Evolutionary conservation across 2,329 filamentous ascomycete genomes (phyloP).

Genomic region (Pseudogymnoascus sp.): DNA sequence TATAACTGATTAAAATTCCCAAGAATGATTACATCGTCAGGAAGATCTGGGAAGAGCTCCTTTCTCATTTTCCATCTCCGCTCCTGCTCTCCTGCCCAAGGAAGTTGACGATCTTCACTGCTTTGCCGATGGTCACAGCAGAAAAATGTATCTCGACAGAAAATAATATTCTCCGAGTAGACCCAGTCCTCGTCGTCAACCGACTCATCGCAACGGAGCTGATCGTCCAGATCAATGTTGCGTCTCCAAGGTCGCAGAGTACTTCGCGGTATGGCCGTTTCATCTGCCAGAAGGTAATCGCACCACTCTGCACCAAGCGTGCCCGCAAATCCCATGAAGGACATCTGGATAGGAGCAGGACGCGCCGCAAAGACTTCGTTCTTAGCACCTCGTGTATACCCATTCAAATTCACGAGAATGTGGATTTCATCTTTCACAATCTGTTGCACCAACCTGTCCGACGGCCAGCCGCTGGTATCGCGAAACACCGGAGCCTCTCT

Average conservation of each 20-base stretch:
- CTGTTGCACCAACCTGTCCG: conserved; percentile 76
- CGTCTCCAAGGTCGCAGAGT: conserved; percentile 74
- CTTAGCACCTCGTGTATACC: conserved; percentile 90
- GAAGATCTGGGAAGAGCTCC: conserved; percentile 75
- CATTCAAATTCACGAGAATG: conserved; percentile 94
- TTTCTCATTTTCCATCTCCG: conserved; percentile 89
- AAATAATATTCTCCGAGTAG: conserved; percentile 95
- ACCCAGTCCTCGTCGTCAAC: conserved; percentile 71
- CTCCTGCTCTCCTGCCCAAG: conserved; percentile 77
- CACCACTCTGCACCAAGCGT: conserved; percentile 97
- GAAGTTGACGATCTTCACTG: conserved; percentile 60
- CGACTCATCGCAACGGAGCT: conserved; percentile 54
- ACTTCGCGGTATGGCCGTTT: conserved; percentile 72
- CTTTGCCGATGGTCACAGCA: conserved; percentile 94
- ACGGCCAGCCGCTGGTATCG: conserved; percentile 79
- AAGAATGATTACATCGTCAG: conserved; percentile 80
- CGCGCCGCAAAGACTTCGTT: conserved; percentile 96
- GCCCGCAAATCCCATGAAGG: conserved; percentile 98
- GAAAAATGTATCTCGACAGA: conserved; percentile 91
- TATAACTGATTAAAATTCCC: conserved; percentile 99
- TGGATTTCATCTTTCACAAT: conserved; percentile 86
- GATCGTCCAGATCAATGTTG: conserved; percentile 69
- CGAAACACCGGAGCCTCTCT: conserved; percentile 83
- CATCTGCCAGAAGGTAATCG: conserved; percentile 89
- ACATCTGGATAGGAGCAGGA: conserved; percentile 95